Percentiles rank a stretch among this genome's conserved stretches.
Conservation (phyloP, 2,329 filamentous ascomycete genomes). For the Laburnicola sp. region DNA sequence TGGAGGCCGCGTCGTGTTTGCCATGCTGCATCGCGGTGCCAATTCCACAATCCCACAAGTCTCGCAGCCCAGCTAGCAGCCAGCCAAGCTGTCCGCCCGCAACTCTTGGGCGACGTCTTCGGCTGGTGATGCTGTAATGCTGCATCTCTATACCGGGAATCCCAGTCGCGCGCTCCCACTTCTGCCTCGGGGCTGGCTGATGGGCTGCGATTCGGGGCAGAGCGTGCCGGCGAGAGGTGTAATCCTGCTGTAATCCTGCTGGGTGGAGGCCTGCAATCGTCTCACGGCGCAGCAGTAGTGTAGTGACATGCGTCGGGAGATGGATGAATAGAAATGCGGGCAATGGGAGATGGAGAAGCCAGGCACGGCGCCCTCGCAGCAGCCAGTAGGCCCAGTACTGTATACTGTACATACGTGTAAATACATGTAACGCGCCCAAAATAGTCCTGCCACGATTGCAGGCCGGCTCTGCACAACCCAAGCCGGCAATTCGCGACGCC, state of each 20-base stretch:
- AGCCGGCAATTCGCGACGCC: slow-evolving; percentile 38
- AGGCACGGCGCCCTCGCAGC: slow-evolving; percentile 35
- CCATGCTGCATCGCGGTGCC: slow-evolving; percentile 6
- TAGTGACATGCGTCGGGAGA: neutral
- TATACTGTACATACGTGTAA: slow-evolving; percentile 1
- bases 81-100: too few relatives aligned
- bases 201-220: slow-evolving; percentile 34
- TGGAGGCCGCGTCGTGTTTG: too few relatives aligned
- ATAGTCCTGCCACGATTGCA: slow-evolving; percentile 34
- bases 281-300: neutral
- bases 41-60: too few relatives aligned
- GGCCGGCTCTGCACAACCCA: slow-evolving; percentile 24
- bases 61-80: too few relatives aligned
- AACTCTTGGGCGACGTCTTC: neutral
- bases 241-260: too few relatives aligned
- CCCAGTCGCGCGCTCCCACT: slow-evolving; percentile 31
- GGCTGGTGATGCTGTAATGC: neutral
- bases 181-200: slow-evolving; percentile 31
- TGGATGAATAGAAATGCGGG: too few relatives aligned
- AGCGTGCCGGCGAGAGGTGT: slow-evolving; percentile 22
- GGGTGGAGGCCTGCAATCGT: neutral
- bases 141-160: slow-evolving; percentile 12
- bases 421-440: slow-evolving; percentile 31
- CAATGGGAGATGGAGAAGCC: slow-evolving; percentile 14
- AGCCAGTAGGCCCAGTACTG: slow-evolving; percentile 14